Evolutionary conservation across 257 asterid genomes (phyloP), one percentile per base, ranked within the genome.

Genomic region (Solanum rostratum): DNA sequence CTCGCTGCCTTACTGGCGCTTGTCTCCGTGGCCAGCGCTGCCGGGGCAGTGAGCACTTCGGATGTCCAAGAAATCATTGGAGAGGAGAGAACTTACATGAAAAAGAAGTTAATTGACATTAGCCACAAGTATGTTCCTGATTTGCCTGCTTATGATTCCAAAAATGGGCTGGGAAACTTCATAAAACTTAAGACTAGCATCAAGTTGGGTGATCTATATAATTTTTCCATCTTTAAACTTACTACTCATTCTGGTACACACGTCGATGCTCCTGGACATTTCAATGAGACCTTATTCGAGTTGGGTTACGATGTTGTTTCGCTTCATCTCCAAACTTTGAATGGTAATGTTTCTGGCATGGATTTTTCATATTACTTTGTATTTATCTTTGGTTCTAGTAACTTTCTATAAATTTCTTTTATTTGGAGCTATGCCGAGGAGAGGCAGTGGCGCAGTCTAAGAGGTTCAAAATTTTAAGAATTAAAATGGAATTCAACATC

Each of bases 161-260:
- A 55, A 39, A 20, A 13, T 4, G 82, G 85, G 18, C 12, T 83
- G 27, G 85, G 85, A 7, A 37, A 18, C 27, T 83, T 69, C 57
- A 53, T 39, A 29, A 83, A 3, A 43, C 54, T n/a, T 52, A 27
- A 27, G 49, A 69, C 53, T 9, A 29, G 37, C 52, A 33, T 83
- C 16, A 19, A 30, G 10, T 7, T 12, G 10, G 71, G 71, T 11
- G 4, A 53, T 5, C 10, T n/a, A 2, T 37, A 45, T 27, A 83
- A 83, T 60, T 16, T 27, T 30, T 76, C 43, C 0, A 4, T 12
- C 1, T 69, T 83, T n/a, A 53, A 12, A 18, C 57, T 83, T 57
- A 5, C 70, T 33, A 68, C 81, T 41, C 81, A 83, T 69, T 52
- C 80, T 20, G 87, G 87, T 27, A 79, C 84, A 6, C 87, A 79